Base-by-base conservation (phyloP, 2,329 filamentous ascomycete species). In the Xylaria sp. region DNA sequence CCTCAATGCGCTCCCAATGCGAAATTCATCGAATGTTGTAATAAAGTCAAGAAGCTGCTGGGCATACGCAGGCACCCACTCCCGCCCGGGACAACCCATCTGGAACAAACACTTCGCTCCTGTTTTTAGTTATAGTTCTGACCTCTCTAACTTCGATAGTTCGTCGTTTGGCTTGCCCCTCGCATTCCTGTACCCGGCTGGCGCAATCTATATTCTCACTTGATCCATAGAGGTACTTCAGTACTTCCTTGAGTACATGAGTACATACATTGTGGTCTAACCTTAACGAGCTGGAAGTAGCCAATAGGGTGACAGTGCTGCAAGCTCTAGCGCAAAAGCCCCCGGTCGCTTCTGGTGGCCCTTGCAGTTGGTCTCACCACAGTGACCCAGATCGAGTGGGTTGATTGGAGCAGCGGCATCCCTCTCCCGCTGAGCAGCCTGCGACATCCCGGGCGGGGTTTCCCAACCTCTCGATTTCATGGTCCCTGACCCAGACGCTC, bases 401-500 rank as follows among this genome's bases (percentile, higher is more conserved):
- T 57, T 72, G 71, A 71, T 68, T 71, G 71, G 71, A 65, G 51
- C 36, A 60, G 26, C 48, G 56, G 54, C 63, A 62, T 66, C 64
- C 51, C 67, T 65, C 65, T 63, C 62, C 66, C 65, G 49, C 57
- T 54, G 61, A 63, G 60, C 59, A 66, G 66, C 42, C 59, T 66
- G 63, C 59, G 56, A 56, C 49, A 58, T 53, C 46, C 69, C 57
- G 62, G 62, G 65, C 65, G 68, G 71, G 68, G 69, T 68, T 72
- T 71, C 73, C 75, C 75, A 76, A 68, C 75, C 75, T 76, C 75
- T 77, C 69, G 67, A 76, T 76, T 77, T 77, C 68, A 26, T 13
- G 4, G 56, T 44, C n/a, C 49, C 65, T 65, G 56, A n/a, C 28
- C 49, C 46, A 15, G 38, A 28, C 13, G 6, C 13, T 36, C 46